phyloP scores from a whole-genome alignment of 2,329 filamentous ascomycete species.

The Stemphylium beticola region DNA sequence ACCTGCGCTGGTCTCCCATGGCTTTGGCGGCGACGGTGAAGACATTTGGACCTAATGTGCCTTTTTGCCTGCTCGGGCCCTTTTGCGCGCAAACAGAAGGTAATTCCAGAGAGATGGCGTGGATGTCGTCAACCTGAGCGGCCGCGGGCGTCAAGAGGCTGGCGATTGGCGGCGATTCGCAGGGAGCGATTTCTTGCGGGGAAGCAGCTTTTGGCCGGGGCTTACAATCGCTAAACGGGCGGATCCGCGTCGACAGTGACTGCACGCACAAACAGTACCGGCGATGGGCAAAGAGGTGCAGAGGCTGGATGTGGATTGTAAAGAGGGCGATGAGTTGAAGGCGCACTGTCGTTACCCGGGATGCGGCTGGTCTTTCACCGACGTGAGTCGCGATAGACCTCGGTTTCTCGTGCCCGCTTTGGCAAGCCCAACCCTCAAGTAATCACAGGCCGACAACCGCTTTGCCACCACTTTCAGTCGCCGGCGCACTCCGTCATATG shows the following conservation, averaged over 20 bases:
- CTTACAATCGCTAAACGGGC: slow-evolving; percentile 5
- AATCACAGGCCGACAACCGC: slow-evolving; percentile 15
- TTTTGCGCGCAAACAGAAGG: slow-evolving; percentile 21
- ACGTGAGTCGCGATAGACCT: slow-evolving; percentile 27
- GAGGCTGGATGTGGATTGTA: not conserved
- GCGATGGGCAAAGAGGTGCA: not conserved
- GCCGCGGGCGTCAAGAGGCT: slow-evolving; percentile 8
- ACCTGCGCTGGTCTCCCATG: slow-evolving; percentile 86
- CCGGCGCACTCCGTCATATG: not conserved
- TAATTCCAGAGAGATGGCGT: slow-evolving; percentile 6
- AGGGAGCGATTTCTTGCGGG: slow-evolving; percentile 12
- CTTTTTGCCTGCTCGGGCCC: slow-evolving; percentile 22
- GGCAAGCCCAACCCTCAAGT: slow-evolving; percentile 27
- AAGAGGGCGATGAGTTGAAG: slow-evolving; percentile 1
- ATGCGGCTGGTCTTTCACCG: slow-evolving; percentile 28
- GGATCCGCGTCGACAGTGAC: slow-evolving; percentile 20
- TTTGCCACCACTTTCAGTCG: slow-evolving; percentile 1
- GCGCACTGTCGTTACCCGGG: slow-evolving; percentile 16
- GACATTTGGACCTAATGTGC: slow-evolving; percentile 54
- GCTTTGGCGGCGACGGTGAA: slow-evolving; percentile 85
- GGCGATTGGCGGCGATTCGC: slow-evolving; percentile 13
- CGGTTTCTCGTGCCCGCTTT: slow-evolving; percentile 30
- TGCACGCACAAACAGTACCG: slow-evolving; percentile 2
- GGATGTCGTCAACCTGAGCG: slow-evolving; percentile 17
- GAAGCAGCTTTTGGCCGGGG: slow-evolving; percentile 12